Evolutionary conservation across 192 early-diverging fungal species (phyloP).

Genomic region (Mortierella alpina): DNA sequence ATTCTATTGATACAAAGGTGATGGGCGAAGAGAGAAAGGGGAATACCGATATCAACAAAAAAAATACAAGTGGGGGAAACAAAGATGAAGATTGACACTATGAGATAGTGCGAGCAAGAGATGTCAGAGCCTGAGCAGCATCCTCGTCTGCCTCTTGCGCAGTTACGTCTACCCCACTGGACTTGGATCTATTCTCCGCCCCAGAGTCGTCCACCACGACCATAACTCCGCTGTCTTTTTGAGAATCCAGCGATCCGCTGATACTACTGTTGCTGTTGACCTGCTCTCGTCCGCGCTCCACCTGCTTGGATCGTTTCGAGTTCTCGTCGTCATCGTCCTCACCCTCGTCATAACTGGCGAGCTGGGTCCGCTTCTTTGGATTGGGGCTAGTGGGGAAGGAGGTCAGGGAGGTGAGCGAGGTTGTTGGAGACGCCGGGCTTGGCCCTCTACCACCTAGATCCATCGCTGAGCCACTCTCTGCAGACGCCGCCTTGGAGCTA

Average conservation of each 20-base stretch:
- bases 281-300: not conserved
- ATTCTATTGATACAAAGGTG: not conserved
- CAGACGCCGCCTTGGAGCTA: not conserved
- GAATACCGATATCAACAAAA: not conserved
- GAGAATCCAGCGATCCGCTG: too few relatives aligned
- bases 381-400: slow-evolving; percentile 38
- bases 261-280: not conserved
- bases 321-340: slow-evolving; percentile 4
- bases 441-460: not conserved
- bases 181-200: too few relatives aligned
- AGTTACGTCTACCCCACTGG: not conserved
- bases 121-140: slow-evolving; percentile 36
- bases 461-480: not conserved
- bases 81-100: not conserved
- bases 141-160: slow-evolving; percentile 18
- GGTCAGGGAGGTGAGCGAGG: slow-evolving; percentile 3
- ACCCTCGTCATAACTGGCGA: slow-evolving; percentile 2
- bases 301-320: slow-evolving; percentile 27
- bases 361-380: slow-evolving; percentile 39
- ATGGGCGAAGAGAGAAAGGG: not conserved
- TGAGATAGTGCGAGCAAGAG: slow-evolving; percentile 14
- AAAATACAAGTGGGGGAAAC: too few relatives aligned
- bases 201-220: not conserved
- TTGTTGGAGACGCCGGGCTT: slow-evolving; percentile 2
- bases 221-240: slow-evolving; percentile 6